A percentile compares a stretch with the other conserved stretches of the same genome.
phyloP scores from a whole-genome alignment of 2,329 filamentous ascomycete species.

The Pyrenochaeta sp. region DNA sequence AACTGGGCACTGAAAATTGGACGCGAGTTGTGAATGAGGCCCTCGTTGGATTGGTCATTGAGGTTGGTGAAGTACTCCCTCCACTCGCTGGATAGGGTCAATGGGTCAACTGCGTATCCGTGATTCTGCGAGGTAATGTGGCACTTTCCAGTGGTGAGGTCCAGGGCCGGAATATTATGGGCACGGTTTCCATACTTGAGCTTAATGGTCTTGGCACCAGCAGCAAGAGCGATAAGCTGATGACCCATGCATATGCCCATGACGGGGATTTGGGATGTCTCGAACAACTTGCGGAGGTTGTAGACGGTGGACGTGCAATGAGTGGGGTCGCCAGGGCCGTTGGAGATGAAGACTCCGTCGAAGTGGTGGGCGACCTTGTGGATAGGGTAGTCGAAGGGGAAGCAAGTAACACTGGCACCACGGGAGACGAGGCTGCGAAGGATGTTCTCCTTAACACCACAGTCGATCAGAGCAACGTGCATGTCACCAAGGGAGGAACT shows the following conservation, averaged over 20 bases:
- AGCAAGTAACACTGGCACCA: conserved; percentile 90
- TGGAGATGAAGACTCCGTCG: conserved; percentile 98
- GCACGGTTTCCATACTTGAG: conserved; percentile 99
- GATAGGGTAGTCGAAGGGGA: conserved; percentile 96
- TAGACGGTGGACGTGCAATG: conserved; percentile 95
- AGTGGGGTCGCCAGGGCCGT: conserved; percentile 96
- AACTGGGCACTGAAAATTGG: conserved; percentile 99
- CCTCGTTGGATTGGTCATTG: conserved; percentile 97
- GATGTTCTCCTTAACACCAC: conserved; percentile 99
- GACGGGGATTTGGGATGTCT: conserved; percentile 87
- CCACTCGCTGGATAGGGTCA: conserved; percentile 84
- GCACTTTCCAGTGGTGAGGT: conserved; percentile 93
- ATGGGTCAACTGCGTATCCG: conserved; percentile 89
- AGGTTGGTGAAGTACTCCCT: conserved; percentile 99
- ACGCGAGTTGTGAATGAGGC: conserved; percentile 93
- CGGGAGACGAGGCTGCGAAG: conserved; percentile 91
- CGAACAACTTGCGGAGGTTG: conserved; percentile 90
- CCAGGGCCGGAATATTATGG: conserved; percentile 96
- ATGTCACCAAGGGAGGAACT: conserved; percentile 82
- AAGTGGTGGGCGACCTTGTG: conserved; percentile 98
- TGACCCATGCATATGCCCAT: conserved; percentile 99
- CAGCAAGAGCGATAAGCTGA: conserved; percentile 90
- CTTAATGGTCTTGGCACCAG: conserved; percentile 91
- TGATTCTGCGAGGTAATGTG: conserved; percentile 99
- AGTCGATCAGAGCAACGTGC: conserved; percentile 95